phyloP scores from a whole-genome alignment of 768 basidiomycete genomes.

The Tephrocybe sp. region DNA sequence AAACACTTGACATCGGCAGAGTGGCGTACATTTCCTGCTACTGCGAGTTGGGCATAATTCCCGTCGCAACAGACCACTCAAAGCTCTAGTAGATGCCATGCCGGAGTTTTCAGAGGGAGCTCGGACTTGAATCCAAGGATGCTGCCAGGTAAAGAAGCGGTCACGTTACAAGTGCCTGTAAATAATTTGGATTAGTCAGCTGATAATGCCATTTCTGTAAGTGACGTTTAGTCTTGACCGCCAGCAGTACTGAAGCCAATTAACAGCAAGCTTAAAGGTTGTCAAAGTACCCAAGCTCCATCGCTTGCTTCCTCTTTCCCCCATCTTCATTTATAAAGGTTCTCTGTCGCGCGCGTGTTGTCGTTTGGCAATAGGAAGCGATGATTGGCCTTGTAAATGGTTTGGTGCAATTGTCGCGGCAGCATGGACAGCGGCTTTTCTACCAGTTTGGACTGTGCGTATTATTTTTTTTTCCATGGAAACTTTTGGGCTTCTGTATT shows the following conservation, averaged over 20 bases:
- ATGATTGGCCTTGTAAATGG: slow-evolving; percentile 19
- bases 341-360: not conserved
- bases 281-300: slow-evolving; percentile 5
- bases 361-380: slow-evolving; percentile 3
- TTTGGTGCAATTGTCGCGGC: slow-evolving; percentile 36
- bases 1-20: not conserved
- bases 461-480: not conserved
- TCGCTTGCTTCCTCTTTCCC: not conserved
- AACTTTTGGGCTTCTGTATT: not conserved
- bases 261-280: not conserved
- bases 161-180: slow-evolving; percentile 11
- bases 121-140: not conserved
- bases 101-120: slow-evolving; percentile 6
- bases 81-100: slow-evolving; percentile 19
- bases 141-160: not conserved
- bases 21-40: slow-evolving; percentile 14
- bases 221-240: slow-evolving; percentile 2
- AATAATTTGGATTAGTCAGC: slow-evolving; percentile 12
- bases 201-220: slow-evolving; percentile 3
- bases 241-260: slow-evolving; percentile 1
- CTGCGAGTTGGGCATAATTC: slow-evolving; percentile 1
- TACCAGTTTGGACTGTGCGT: slow-evolving; percentile 78
- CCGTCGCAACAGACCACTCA: slow-evolving; percentile 12
- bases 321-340: too few relatives aligned
- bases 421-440: slow-evolving; percentile 50